Base-by-base conservation (phyloP, 1,284 basidiomycete genomes). In the Trametes sp. region DNA sequence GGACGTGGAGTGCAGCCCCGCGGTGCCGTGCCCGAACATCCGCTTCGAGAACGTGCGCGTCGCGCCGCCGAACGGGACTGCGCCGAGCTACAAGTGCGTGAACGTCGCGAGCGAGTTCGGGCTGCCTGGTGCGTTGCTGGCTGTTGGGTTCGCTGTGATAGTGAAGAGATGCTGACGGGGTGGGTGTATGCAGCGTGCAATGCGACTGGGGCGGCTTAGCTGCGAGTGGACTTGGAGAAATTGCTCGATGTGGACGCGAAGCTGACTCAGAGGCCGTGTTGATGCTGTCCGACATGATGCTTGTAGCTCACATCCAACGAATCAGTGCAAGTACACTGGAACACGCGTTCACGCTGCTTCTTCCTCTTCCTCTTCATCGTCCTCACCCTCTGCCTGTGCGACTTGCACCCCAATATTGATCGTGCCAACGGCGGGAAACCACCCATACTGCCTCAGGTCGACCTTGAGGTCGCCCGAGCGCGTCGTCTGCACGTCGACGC, bases 401-500 rank as follows among this genome's bases (percentile, higher is more conserved):
- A 19, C 2, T 0, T 64, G 65, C 8, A 61, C 64, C 3, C 70
- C 72, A 13, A 53, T 68, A 38, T 72, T 70, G 3, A 74, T 48
- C 4, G 64, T 72, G 2, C 74, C 74, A 2, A 65, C 62, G 0
- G 66, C 72, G 9, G 88, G 88, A 64, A 89, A 89, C 88, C 88
- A 90, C 6, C 88, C 88, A 67, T 76, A 88, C 29, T 62, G 67
- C 13, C 72, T 72, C 35, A 89, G 67, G 68, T 83, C 77, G 14
- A 90, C 82, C 49, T 79, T 78, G 51, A 86, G 76, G 28, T 83
- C 84, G 1, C 82, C 81, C 1, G 74, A 74, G 38, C 80, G 74
- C 24, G 78, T 77, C 0, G 73, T 78, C 28, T 72, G 78, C 6
- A 93, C 90, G 56, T 88, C 84, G 16, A 94, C 85, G 7, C 88